Base-by-base conservation (phyloP, 345 rosid genomes). In the Gossypium thurberi region DNA sequence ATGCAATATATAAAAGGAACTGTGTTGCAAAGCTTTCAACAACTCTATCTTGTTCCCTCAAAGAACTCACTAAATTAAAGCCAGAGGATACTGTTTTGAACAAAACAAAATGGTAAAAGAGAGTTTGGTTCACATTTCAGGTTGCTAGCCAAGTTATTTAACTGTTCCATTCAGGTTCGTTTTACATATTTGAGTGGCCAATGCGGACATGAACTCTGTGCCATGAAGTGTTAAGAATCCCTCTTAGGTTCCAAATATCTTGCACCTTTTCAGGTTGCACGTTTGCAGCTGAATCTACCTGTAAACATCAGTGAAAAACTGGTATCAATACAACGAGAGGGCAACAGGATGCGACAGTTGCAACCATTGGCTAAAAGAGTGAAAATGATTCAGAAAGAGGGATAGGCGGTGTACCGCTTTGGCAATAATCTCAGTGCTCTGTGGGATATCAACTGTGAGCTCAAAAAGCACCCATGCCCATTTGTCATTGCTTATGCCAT, bases 401-500 rank as follows among this genome's bases (percentile, higher is more conserved):
- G 8, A 48, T 17, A 8, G 56, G 71, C 47, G 56, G 77, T 79
- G 6, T 89, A 92, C 99, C 81, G 98, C 96, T 92, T 92, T 95
- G 75, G 87, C 98, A 28, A 89, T 87, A 75, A 95, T 90, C 77
- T 89, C 89, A 0, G 90, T 85, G 59, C 66, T 78, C 44, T 72
- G 77, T 13, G 84, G 72, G 71, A 89, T 79, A 74, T 91, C 90
- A 71, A 91, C 81, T 11, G 81, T 80, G 78, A 84, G 87, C 74
- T 92, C 93, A 80, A 95, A 92, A 70, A 92, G 82, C 76, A 90
- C 97, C 98, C 98, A 94, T 2, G 97, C 94, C 98, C 98, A 94
- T 80, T 90, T 91, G 82, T 94, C 97, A 66, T 90, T 87, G 76
- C 65, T 75, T 56, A 51, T 50, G 71, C 83, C 86, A 76, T 87